A percentile compares a stretch with the other conserved stretches of the same genome.
These are phyloP conservation scores for Colletotrichum somersetense DNA, from an alignment of 2,329 filamentous ascomycete genomes.

Conservation along the genomic window DNA sequence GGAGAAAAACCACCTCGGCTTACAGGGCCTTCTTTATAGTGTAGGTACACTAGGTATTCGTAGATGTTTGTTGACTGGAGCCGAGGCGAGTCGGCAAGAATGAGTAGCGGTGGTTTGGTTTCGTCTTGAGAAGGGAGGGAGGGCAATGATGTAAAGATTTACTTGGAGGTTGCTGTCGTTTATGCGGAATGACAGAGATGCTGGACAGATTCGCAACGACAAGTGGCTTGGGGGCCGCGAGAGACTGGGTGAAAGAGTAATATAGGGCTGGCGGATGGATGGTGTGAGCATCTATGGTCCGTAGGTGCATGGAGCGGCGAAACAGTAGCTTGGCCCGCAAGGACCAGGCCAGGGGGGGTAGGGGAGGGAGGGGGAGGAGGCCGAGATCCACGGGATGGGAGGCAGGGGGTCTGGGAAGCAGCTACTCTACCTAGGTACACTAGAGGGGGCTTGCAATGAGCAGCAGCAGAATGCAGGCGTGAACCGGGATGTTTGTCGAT, in stretches of 20 bases:
- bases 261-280: constrained; percentile 39
- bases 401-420: constrained; percentile 1
- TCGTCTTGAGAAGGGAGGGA: not conserved
- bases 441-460: constrained; percentile 23
- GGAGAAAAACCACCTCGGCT: constrained; percentile 2
- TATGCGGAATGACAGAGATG: constrained; percentile 12
- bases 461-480: constrained; percentile 30
- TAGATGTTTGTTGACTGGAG: not conserved
- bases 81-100: constrained; percentile 4
- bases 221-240: constrained; percentile 35
- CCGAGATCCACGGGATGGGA: constrained; percentile 19
- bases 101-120: not conserved
- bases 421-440: too few species aligned
- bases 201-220: constrained; percentile 24
- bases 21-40: not conserved
- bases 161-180: not conserved
- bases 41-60: too few species aligned
- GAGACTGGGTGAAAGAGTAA: constrained; percentile 31
- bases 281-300: constrained; percentile 7
- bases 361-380: not conserved
- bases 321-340: constrained; percentile 32
- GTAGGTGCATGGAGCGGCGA: constrained; percentile 26
- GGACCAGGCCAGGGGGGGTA: constrained; percentile 16
- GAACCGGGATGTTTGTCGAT: constrained; percentile 37
- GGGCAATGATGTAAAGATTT: not conserved